Evolutionary conservation across 1,284 basidiomycete genomes (phyloP).

Genomic region (Hemileia vastatrix): DNA sequence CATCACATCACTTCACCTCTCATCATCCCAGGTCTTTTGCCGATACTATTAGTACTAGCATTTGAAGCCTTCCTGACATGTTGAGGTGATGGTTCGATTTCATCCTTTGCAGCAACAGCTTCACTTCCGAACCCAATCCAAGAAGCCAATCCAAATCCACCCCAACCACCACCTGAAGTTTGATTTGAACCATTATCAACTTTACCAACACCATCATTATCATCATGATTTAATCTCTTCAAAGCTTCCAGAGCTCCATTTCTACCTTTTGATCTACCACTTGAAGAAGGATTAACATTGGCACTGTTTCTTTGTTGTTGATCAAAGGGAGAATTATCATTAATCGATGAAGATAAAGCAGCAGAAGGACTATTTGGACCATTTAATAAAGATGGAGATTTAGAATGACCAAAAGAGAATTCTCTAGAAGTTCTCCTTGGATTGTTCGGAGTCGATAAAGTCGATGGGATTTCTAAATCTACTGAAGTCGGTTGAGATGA

Average conservation of each 20-base stretch:
- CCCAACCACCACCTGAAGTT: not conserved
- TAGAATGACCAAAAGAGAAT: too few relatives aligned
- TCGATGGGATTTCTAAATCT: not conserved
- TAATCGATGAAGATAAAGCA: not conserved
- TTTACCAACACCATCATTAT: not conserved
- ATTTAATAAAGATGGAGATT: too few relatives aligned
- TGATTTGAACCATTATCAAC: not conserved
- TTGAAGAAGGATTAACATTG: not conserved
- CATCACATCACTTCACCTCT: not conserved
- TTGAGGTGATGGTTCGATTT: not conserved
- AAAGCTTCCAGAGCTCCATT: not conserved
- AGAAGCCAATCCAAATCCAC: not conserved
- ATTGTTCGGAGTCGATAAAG: not conserved
- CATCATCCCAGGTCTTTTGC: not conserved
- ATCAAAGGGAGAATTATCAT: not conserved
- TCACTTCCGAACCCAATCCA: not conserved
- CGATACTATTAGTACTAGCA: not conserved
- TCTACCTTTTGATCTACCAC: not conserved
- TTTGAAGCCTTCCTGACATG: not conserved
- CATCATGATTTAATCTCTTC: not conserved
- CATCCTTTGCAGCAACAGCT: not conserved
- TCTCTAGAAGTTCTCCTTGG: not conserved
- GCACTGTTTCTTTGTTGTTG: not conserved
- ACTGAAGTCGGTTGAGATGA: not conserved
- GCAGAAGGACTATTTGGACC: too few relatives aligned